Conservation (phyloP, 495 filamentous ascomycete species). For the Aspergillus baeticus region DNA sequence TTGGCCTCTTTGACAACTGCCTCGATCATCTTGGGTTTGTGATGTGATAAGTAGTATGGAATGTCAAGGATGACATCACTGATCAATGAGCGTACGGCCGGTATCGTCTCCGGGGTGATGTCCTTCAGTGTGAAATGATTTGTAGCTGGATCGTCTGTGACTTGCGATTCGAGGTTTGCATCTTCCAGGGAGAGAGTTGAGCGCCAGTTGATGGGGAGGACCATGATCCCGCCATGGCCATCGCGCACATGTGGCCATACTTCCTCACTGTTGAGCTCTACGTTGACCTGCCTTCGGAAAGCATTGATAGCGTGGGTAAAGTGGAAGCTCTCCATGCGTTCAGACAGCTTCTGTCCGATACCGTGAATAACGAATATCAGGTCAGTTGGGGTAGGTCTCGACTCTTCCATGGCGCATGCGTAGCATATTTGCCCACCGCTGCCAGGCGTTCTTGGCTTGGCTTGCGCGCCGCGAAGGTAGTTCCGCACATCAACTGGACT, state of each 20-base stretch:
- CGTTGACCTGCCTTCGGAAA: slow-evolving; percentile 81
- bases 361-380: slow-evolving; percentile 89
- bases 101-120: slow-evolving; percentile 88
- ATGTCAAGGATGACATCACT: slow-evolving; percentile 98
- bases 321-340: slow-evolving; percentile 92
- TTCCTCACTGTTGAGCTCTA: slow-evolving; percentile 71
- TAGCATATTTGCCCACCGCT: slow-evolving; percentile 43
- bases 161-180: slow-evolving; percentile 49
- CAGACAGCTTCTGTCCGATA: slow-evolving; percentile 95
- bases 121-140: slow-evolving; percentile 79
- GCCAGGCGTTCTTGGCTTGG: slow-evolving; percentile 23
- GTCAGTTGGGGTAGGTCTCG: slow-evolving; percentile 76
- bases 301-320: slow-evolving; percentile 94
- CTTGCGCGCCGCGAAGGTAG: slow-evolving; percentile 42
- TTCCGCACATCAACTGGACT: slow-evolving; percentile 47
- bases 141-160: slow-evolving; percentile 44
- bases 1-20: slow-evolving; percentile 92
- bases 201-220: slow-evolving; percentile 86
- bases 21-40: slow-evolving; percentile 90
- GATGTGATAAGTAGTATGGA: slow-evolving; percentile 93
- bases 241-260: slow-evolving; percentile 73
- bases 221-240: slow-evolving; percentile 70
- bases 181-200: slow-evolving; percentile 83
- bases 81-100: slow-evolving; percentile 84
- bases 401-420: slow-evolving; percentile 56